A percentile compares a stretch with the other conserved stretches of the same genome.
These are phyloP conservation scores for Aspergillus fijiensis DNA, from an alignment of 2,329 filamentous ascomycete species.

Conservation along the genomic window DNA sequence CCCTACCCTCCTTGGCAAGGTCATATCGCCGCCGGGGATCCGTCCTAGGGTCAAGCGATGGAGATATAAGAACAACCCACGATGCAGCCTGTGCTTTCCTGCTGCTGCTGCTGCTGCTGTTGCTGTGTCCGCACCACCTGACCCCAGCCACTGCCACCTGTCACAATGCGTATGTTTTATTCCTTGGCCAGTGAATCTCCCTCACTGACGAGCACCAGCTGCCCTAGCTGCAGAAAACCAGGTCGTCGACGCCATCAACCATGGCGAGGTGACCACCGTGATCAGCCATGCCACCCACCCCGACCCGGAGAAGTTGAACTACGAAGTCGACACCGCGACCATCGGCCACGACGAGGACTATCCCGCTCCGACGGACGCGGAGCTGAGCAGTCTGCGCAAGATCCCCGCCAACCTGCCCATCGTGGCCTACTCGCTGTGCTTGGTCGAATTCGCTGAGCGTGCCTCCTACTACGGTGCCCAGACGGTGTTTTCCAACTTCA, in stretches of 20 bases:
- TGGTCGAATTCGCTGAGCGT: conserved; percentile 61
- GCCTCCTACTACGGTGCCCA: conserved; percentile 61
- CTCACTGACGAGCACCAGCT: not conserved
- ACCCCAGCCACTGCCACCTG: not conserved
- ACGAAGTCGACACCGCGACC: not conserved
- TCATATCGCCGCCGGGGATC: conserved; percentile 1
- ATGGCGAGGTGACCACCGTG: not conserved
- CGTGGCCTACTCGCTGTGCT: conserved; percentile 57
- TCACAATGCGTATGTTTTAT: not conserved
- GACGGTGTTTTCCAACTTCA: conserved; percentile 60
- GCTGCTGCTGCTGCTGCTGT: not conserved
- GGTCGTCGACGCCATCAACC: conserved; percentile 4
- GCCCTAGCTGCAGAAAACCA: not conserved
- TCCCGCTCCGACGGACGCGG: conserved; percentile 49
- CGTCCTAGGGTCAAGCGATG: not conserved
- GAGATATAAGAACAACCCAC: not conserved
- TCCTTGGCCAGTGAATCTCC: not conserved
- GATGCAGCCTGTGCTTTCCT: not conserved
- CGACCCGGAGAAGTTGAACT: conserved; percentile 1
- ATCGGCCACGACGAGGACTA: conserved; percentile 21
- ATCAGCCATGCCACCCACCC: not conserved
- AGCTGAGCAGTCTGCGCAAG: conserved; percentile 47
- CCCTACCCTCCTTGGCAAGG: not conserved
- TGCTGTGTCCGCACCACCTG: not conserved
- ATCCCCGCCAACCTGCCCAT: conserved; percentile 53